phyloP scores from a whole-genome alignment of 441 rosid species.

The Populus hybrid region DNA sequence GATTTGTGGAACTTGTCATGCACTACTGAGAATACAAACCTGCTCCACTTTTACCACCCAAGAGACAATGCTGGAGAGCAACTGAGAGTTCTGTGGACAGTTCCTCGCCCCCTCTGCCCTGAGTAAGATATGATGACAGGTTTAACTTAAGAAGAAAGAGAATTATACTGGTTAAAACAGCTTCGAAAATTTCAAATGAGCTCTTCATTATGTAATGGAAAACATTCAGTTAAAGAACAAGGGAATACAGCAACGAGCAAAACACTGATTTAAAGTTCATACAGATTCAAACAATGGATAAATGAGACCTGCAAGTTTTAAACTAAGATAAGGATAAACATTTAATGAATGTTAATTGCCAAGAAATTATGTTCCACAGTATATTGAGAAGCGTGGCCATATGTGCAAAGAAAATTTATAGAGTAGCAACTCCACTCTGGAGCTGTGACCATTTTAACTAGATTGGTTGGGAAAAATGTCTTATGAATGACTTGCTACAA shows the following conservation, averaged over 20 bases:
- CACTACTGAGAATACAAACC: constrained; percentile 32
- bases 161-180: background rate
- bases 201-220: background rate
- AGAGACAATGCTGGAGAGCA: constrained; percentile 69
- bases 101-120: constrained; percentile 95
- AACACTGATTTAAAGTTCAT: background rate
- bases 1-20: background rate
- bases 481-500: background rate
- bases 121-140: constrained; percentile 12
- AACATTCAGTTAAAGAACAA: background rate
- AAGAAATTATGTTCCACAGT: background rate
- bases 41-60: constrained; percentile 89
- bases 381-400: background rate
- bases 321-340: background rate
- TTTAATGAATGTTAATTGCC: background rate
- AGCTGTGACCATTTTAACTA: background rate
- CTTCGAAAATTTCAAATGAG: background rate
- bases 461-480: background rate
- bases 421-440: background rate
- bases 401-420: background rate
- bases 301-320: background rate
- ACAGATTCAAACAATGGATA: background rate
- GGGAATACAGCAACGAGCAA: background rate
- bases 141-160: constrained; percentile 16
- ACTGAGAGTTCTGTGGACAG: constrained; percentile 71